Conservation (phyloP, 768 basidiomycete genomes). For the Suillus sp. region DNA sequence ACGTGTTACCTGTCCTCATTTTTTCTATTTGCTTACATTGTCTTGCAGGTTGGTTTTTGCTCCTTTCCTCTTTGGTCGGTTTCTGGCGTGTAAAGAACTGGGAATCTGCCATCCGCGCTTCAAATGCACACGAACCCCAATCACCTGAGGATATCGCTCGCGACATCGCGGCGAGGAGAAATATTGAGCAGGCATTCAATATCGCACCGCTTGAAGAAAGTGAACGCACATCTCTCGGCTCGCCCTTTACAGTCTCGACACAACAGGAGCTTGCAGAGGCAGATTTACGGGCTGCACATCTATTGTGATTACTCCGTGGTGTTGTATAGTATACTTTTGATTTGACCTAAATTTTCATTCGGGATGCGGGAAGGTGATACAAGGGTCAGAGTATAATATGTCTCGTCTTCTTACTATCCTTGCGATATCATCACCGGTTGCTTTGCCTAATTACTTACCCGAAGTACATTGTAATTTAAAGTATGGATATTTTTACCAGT, state of each 20-base stretch:
- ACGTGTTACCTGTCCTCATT: neutral
- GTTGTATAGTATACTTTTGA: slow-evolving; percentile 15
- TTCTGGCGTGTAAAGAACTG: slow-evolving; percentile 87
- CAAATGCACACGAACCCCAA: slow-evolving; percentile 27
- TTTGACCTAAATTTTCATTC: neutral
- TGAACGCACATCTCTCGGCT: slow-evolving; percentile 23
- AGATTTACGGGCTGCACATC: slow-evolving; percentile 56
- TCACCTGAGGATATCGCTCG: slow-evolving; percentile 48
- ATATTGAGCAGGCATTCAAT: slow-evolving; percentile 55
- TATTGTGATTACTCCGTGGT: slow-evolving; percentile 38
- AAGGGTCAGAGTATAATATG: neutral
- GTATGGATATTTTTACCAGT: neutral
- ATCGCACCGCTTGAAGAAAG: slow-evolving; percentile 38
- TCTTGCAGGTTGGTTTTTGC: slow-evolving; percentile 82
- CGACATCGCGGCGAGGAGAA: slow-evolving; percentile 52
- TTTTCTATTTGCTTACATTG: slow-evolving; percentile 7
- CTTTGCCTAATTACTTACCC: slow-evolving; percentile 19
- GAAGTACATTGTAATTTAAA: slow-evolving; percentile 24
- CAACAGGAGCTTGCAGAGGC: slow-evolving; percentile 43
- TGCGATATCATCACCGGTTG: slow-evolving; percentile 4
- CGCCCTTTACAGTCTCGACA: slow-evolving; percentile 24
- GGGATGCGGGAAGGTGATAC: neutral
- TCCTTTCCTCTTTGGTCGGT: slow-evolving; percentile 79
- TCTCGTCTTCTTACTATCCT: neutral
- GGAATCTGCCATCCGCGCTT: slow-evolving; percentile 68